These are phyloP conservation scores for Aspergillus ibericus DNA, from an alignment of 2,329 filamentous ascomycete genomes.

Conservation along the genomic window DNA sequence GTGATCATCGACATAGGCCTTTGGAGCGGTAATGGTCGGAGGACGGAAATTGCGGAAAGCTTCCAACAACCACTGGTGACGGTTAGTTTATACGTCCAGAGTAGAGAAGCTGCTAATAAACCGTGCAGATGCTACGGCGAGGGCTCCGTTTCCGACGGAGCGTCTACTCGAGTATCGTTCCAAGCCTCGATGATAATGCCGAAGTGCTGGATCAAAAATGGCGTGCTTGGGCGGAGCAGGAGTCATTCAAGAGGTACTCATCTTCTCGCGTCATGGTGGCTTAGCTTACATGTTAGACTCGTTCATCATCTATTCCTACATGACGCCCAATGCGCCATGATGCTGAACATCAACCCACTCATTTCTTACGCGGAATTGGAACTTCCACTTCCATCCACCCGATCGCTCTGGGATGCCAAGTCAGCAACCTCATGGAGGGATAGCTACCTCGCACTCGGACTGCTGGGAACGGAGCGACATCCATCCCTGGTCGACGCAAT, in stretches of 20 bases:
- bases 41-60: slow-evolving; percentile 61
- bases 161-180: slow-evolving; percentile 53
- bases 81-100: slow-evolving; percentile 20
- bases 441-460: slow-evolving; percentile 50
- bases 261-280: slow-evolving; percentile 1
- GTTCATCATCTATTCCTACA: slow-evolving; percentile 65
- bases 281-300: slow-evolving; percentile 39
- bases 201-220: slow-evolving; percentile 63
- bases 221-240: slow-evolving; percentile 63
- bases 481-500: slow-evolving; percentile 50
- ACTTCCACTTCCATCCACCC: slow-evolving; percentile 63
- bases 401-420: slow-evolving; percentile 65
- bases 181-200: slow-evolving; percentile 57
- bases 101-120: background rate
- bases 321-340: slow-evolving; percentile 68
- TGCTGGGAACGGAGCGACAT: slow-evolving; percentile 33
- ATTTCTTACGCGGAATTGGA: slow-evolving; percentile 70
- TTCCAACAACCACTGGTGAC: slow-evolving; percentile 57
- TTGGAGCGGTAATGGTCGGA: slow-evolving; percentile 60
- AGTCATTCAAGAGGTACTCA: slow-evolving; percentile 63
- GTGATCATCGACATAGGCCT: slow-evolving; percentile 55
- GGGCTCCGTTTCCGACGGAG: slow-evolving; percentile 61
- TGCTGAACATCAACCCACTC: slow-evolving; percentile 62
- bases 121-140: slow-evolving; percentile 52
- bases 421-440: slow-evolving; percentile 65